phyloP scores from a whole-genome alignment of 2,329 filamentous ascomycete species.

The Fusarium incarnatum region DNA sequence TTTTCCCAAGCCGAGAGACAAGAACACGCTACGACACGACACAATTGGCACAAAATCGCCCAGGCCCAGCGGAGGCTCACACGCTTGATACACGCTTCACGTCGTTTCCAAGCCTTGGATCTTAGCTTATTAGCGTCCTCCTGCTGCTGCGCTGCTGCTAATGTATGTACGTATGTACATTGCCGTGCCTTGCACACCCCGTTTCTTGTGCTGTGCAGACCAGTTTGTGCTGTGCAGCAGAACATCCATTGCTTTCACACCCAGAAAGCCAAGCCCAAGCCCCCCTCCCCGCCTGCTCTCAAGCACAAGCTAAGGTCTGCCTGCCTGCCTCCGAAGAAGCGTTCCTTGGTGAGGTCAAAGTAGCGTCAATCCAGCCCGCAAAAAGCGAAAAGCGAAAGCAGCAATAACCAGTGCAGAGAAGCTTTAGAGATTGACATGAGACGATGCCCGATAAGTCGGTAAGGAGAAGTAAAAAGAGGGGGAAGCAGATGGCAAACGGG shows the following conservation, averaged over 20 bases:
- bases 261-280: slow-evolving; percentile 13
- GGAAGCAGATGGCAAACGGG: neutral
- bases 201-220: slow-evolving; percentile 29
- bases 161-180: slow-evolving; percentile 1
- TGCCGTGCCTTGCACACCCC: slow-evolving; percentile 39
- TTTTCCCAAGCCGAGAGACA: slow-evolving; percentile 44
- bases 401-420: neutral
- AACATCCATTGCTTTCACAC: slow-evolving; percentile 25
- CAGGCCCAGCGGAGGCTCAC: slow-evolving; percentile 35
- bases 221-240: slow-evolving; percentile 22
- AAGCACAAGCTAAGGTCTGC: slow-evolving; percentile 18
- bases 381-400: slow-evolving; percentile 4
- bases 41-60: slow-evolving; percentile 44
- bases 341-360: slow-evolving; percentile 41
- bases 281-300: slow-evolving; percentile 22
- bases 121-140: slow-evolving; percentile 3
- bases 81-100: slow-evolving; percentile 42
- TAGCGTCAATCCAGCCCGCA: slow-evolving; percentile 23
- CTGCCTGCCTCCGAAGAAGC: slow-evolving; percentile 38
- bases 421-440: neutral
- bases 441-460: neutral
- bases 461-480: neutral
- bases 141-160: neutral
- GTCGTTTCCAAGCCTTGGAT: slow-evolving; percentile 31
- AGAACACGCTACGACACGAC: slow-evolving; percentile 48